Evolutionary conservation across 306 rosid genomes (phyloP).

Genomic region (Lotus japonicus): DNA sequence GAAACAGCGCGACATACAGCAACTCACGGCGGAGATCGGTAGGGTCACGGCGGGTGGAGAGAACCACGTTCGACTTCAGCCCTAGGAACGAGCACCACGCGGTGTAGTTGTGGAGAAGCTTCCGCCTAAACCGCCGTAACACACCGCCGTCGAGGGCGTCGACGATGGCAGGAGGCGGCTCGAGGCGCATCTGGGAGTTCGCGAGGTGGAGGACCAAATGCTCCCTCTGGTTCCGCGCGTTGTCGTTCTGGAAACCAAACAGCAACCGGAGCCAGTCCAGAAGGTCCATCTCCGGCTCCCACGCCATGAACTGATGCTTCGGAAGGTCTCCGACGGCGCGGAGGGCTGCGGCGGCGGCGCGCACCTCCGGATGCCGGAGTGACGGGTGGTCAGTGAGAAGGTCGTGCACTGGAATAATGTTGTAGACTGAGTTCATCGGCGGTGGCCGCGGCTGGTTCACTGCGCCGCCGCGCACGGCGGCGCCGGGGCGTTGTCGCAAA

Average conservation of each 20-base stretch:
- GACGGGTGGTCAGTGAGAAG: slow-evolving; percentile 74
- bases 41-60: slow-evolving; percentile 33
- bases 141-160: slow-evolving; percentile 55
- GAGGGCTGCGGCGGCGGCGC: slow-evolving; percentile 73
- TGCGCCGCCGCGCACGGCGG: slow-evolving; percentile 11
- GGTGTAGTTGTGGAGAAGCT: slow-evolving; percentile 62
- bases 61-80: slow-evolving; percentile 36
- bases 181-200: slow-evolving; percentile 87
- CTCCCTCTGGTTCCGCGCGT: slow-evolving; percentile 89
- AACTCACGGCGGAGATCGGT: slow-evolving; percentile 52
- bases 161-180: slow-evolving; percentile 28
- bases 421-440: slow-evolving; percentile 35
- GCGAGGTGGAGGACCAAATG: slow-evolving; percentile 90
- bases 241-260: slow-evolving; percentile 79
- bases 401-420: slow-evolving; percentile 84
- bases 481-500: slow-evolving; percentile 27
- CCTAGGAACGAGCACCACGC: slow-evolving; percentile 82
- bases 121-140: slow-evolving; percentile 42
- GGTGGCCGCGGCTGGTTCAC: slow-evolving; percentile 7
- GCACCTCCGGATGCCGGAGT: slow-evolving; percentile 72
- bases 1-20: slow-evolving; percentile 61
- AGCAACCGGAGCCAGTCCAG: slow-evolving; percentile 67
- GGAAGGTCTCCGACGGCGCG: slow-evolving; percentile 76
- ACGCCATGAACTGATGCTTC: slow-evolving; percentile 47
- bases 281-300: slow-evolving; percentile 62